A percentile compares a stretch with the other conserved stretches of the same genome.
These are phyloP conservation scores for Prinsepia uniflora DNA, from an alignment of 306 rosid species.

Conservation along the genomic window DNA sequence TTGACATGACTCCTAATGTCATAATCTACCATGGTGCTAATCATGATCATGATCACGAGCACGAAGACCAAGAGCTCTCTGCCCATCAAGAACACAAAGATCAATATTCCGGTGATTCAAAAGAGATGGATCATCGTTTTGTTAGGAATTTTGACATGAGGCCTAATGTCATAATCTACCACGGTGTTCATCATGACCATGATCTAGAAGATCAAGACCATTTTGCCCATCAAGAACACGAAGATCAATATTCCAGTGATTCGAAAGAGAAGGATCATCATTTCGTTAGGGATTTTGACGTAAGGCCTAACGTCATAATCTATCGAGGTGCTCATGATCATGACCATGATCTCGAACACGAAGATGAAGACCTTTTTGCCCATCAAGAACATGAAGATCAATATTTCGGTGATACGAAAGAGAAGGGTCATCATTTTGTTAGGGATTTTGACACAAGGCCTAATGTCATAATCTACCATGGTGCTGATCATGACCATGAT, in stretches of 20 bases:
- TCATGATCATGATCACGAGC: too few species aligned
- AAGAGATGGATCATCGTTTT: not conserved
- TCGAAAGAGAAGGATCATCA: not conserved
- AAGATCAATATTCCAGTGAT: not conserved
- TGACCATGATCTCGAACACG: too few species aligned
- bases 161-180: not conserved
- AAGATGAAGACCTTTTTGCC: too few species aligned
- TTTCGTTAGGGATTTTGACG: conserved; percentile 4
- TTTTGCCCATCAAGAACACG: too few species aligned
- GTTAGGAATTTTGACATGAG: conserved; percentile 4
- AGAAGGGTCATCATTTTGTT: not conserved
- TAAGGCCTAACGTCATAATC: not conserved
- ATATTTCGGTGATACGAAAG: conserved; percentile 1
- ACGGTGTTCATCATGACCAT: not conserved
- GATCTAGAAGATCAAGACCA: too few species aligned
- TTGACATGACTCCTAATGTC: too few species aligned
- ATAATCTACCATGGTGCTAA: too few species aligned
- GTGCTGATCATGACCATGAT: not conserved
- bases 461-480: not conserved
- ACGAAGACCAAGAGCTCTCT: too few species aligned
- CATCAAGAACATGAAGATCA: too few species aligned
- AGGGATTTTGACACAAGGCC: conserved; percentile 4
- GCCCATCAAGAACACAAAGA: too few species aligned
- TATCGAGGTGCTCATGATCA: not conserved
- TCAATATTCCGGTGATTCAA: not conserved